These are phyloP conservation scores for Boletus sensibilis DNA, from an alignment of 768 basidiomycete species.

Conservation along the genomic window DNA sequence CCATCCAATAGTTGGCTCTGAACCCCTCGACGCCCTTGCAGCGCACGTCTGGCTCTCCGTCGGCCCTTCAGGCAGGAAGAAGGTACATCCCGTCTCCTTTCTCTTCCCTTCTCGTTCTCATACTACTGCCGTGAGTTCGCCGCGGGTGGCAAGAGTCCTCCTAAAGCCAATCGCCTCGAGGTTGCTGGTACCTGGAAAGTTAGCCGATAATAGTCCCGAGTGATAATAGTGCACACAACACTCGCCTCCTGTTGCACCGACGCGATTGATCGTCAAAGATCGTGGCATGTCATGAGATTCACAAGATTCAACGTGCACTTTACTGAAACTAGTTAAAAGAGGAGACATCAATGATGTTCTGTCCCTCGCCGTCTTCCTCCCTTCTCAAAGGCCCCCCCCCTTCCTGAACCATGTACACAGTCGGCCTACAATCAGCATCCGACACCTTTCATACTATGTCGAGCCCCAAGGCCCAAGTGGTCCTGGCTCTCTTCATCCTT, in stretches of 20 bases:
- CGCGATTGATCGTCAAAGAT: constrained; percentile 20
- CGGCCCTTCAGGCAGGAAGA: constrained; percentile 90
- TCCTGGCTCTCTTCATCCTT: constrained; percentile 34
- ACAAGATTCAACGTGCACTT: constrained; percentile 25
- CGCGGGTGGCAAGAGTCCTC: too few species aligned
- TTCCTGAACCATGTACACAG: constrained; percentile 39
- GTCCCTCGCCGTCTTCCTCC: constrained; percentile 23
- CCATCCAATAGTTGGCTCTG: constrained; percentile 65
- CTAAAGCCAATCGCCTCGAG: too few species aligned
- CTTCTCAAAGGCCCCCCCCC: constrained; percentile 27
- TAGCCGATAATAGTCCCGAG: too few species aligned
- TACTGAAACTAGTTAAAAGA: constrained; percentile 23
- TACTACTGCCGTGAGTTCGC: too few species aligned
- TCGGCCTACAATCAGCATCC: constrained; percentile 41
- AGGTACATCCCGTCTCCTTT: constrained; percentile 43
- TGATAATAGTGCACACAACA: too few species aligned
- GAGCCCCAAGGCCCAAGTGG: constrained; percentile 32
- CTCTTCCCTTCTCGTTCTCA: not conserved
- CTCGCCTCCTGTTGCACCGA: too few species aligned
- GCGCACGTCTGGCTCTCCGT: constrained; percentile 67
- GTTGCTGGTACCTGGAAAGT: too few species aligned
- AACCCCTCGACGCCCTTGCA: constrained; percentile 70
- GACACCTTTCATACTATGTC: constrained; percentile 38
- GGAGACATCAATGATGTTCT: constrained; percentile 19
- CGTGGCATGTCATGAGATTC: constrained; percentile 24